Evolutionary conservation across 2,329 filamentous ascomycete species (phyloP), one percentile per base, ranked within the genome.

Genomic region (Drechslerella dactyloides): DNA sequence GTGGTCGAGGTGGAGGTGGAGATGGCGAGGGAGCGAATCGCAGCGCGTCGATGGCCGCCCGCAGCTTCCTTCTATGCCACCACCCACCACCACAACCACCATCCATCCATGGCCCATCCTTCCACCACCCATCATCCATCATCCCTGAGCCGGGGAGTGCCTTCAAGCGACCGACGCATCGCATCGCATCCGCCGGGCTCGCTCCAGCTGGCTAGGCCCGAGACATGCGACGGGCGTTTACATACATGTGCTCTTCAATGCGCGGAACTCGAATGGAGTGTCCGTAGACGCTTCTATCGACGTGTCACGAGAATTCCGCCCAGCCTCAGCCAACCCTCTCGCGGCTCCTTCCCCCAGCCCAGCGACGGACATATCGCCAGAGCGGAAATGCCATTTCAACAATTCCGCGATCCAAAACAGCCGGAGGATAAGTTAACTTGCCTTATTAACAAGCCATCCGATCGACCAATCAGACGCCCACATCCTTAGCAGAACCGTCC

Each of bases 351-450:
- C 13, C 40, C 11, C 27, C 8, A 3, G 27, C 27, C 8, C 27
- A 8, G 27, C 27, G 27, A 33, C 27, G 27, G 27, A 3, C 3
- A 3, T 8, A 4, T 8, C 8, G 4, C 27, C 27, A 33, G 27
- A 3, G 3, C 27, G 27, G 27, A 33, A 33, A 33, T 33, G 27
- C 27, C 27, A 33, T 33, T 33, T 33, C 8, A 3, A 33, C 27
- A 44, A 6, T 17, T 44, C 11, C 40, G 11, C 40, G 5, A 44
- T 17, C 13, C 13, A 44, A 44, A 44, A 44, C 17, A 17, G 40
- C 40, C 40, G 40, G 40, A 44, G 17, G 40, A 15, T 44, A 44
- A n/a, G n/a, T n/a, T n/a, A n/a, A 44, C 40, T 44, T 44, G 13
- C 40, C 40, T 33, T 33, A 33, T 33, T 33, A 33, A 33, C 27